These are phyloP conservation scores for Nematocida ausubeli DNA, from an alignment of 371 early-diverging fungal species.

Conservation along the genomic window DNA sequence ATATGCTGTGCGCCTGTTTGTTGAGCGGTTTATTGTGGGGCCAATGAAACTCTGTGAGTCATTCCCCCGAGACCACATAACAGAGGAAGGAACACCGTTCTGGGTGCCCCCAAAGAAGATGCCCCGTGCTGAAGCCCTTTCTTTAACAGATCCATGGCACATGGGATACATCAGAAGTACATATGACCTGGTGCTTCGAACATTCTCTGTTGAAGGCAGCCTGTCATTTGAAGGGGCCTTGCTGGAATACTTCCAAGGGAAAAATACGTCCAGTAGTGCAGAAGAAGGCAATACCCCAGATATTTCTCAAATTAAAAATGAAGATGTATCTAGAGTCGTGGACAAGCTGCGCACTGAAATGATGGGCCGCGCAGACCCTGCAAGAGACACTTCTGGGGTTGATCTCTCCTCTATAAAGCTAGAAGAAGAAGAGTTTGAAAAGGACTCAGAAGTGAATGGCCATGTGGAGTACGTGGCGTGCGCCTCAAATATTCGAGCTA, in stretches of 20 bases:
- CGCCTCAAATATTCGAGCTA: constrained; percentile 88
- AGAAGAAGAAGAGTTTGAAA: constrained; percentile 86
- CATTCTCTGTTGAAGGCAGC: constrained; percentile 73
- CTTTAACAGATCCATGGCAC: constrained; percentile 73
- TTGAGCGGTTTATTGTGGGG: constrained; percentile 53
- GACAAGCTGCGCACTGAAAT: constrained; percentile 69
- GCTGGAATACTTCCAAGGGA: neutral
- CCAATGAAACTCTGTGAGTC: constrained; percentile 61
- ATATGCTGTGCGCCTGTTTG: constrained; percentile 54
- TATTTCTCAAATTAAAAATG: constrained; percentile 66
- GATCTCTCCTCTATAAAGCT: constrained; percentile 74
- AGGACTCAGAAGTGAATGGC: constrained; percentile 96
- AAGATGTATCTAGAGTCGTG: constrained; percentile 71
- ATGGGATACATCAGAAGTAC: constrained; percentile 81
- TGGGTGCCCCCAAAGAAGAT: constrained; percentile 98
- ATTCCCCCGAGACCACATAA: constrained; percentile 72
- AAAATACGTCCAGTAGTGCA: neutral
- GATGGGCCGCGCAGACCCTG: constrained; percentile 71
- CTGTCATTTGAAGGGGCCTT: neutral
- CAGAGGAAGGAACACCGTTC: constrained; percentile 79
- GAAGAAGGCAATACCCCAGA: neutral
- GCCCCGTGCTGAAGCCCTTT: constrained; percentile 72
- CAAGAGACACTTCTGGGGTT: constrained; percentile 73
- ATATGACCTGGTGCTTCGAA: constrained; percentile 77
- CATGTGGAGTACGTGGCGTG: constrained; percentile 98